A percentile compares a stretch with the other conserved stretches of the same genome.
These are phyloP conservation scores for Botrytis cinerea DNA, from an alignment of 2,329 filamentous ascomycete genomes.

Conservation along the genomic window DNA sequence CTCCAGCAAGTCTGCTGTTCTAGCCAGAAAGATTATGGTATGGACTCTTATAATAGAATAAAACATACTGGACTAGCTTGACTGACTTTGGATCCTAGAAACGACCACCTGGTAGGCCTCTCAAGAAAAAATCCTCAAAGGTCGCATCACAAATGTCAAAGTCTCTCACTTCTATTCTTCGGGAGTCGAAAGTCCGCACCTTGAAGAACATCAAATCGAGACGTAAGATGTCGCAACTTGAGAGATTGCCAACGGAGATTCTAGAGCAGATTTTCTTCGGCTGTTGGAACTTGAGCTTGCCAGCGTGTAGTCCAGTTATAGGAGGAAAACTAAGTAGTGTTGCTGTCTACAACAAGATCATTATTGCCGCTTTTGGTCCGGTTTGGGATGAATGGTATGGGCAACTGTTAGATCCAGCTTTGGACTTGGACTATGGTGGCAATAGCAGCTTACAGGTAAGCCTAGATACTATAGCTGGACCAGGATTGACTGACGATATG, in stretches of 20 bases:
- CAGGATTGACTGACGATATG: conserved; percentile 2
- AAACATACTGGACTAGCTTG: background rate
- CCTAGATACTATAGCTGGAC: background rate
- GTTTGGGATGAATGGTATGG: conserved; percentile 34
- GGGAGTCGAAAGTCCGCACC: conserved; percentile 26
- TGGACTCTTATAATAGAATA: background rate
- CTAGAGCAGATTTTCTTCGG: conserved; percentile 39
- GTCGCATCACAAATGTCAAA: background rate
- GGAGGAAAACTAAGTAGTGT: conserved; percentile 38
- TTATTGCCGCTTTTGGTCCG: conserved; percentile 36
- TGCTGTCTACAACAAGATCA: conserved; percentile 33
- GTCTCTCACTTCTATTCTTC: background rate
- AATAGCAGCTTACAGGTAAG: conserved; percentile 24
- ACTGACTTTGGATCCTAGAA: conserved; percentile 26
- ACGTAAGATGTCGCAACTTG: conserved; percentile 37
- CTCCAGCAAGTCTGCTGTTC: conserved; percentile 32
- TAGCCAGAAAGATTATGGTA: conserved; percentile 35
- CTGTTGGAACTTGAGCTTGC: conserved; percentile 38
- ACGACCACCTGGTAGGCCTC: conserved; percentile 29
- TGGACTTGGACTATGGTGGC: background rate
- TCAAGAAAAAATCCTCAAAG: conserved; percentile 25
- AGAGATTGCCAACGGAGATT: conserved; percentile 40
- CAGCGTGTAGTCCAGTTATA: conserved; percentile 39
- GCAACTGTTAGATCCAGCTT: background rate
- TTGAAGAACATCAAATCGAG: conserved; percentile 38